Evolutionary conservation across 1,139 yeast genomes (phyloP).

Genomic region (Kodamaea alishanica): DNA sequence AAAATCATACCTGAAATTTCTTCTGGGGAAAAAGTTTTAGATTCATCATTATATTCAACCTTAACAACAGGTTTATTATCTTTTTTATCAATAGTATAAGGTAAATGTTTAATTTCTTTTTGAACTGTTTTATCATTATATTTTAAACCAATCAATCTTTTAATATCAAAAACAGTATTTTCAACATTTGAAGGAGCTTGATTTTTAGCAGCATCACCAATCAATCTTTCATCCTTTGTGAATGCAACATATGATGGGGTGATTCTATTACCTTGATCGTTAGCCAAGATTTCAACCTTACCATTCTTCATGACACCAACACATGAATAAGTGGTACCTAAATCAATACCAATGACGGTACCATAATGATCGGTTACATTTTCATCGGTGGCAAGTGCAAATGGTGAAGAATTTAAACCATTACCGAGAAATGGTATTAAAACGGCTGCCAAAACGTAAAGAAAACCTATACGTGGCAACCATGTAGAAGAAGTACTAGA

Average conservation of each 20-base stretch:
- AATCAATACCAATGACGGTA: conserved; percentile 81
- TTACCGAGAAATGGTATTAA: conserved; percentile 15
- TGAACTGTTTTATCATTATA: conserved; percentile 74
- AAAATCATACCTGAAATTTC: conserved; percentile 91
- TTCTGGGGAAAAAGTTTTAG: conserved; percentile 76
- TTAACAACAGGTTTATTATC: conserved; percentile 78
- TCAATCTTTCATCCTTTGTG: conserved; percentile 79
- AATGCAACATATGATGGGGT: conserved; percentile 91
- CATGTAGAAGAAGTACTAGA: conserved; percentile 12
- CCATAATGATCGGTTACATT: conserved; percentile 57
- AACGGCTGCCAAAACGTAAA: conserved; percentile 19
- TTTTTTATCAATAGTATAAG: conserved; percentile 63
- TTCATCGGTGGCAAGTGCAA: conserved; percentile 25
- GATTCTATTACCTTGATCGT: conserved; percentile 94
- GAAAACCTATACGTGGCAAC: conserved; percentile 19
- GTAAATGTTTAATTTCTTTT: conserved; percentile 78
- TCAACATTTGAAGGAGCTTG: conserved; percentile 81
- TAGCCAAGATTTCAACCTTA: conserved; percentile 87
- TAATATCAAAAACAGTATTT: conserved; percentile 81
- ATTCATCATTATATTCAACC: conserved; percentile 60
- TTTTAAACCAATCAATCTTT: conserved; percentile 81
- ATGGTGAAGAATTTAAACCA: conserved; percentile 12
- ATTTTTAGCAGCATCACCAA: conserved; percentile 94
- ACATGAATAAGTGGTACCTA: conserved; percentile 88
- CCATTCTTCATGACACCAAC: conserved; percentile 93